Evolutionary conservation across 805 yeast species (phyloP).

Genomic region (Starmerella roubikii): DNA sequence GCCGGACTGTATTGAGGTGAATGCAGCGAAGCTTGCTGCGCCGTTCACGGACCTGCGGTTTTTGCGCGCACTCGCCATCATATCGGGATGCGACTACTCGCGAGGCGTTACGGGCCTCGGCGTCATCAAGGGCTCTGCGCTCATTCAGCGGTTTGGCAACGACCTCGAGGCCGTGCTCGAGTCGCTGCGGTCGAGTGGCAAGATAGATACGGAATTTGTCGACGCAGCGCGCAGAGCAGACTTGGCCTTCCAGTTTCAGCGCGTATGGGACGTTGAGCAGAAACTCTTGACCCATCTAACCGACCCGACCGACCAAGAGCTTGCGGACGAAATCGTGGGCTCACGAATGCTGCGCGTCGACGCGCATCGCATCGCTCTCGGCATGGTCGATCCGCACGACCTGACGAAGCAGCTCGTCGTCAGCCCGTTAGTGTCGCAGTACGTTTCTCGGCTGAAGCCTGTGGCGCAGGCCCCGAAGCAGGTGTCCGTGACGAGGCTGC

Average conservation of each 20-base stretch:
- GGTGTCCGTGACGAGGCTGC: background rate
- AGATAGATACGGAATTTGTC: conserved; percentile 43
- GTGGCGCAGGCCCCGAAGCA: background rate
- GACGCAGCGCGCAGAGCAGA: conserved; percentile 53
- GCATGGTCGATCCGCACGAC: conserved; percentile 12
- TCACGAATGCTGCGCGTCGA: conserved; percentile 2
- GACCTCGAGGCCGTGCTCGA: conserved; percentile 41
- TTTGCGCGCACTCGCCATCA: conserved; percentile 60
- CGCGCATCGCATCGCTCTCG: conserved; percentile 15
- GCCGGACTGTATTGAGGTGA: conserved; percentile 59
- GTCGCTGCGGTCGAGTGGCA: conserved; percentile 48
- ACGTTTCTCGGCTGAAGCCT: conserved; percentile 5
- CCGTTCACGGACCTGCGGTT: conserved; percentile 27
- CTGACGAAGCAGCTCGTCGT: conserved; percentile 3
- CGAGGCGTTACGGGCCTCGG: conserved; percentile 77
- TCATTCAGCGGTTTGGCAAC: conserved; percentile 39
- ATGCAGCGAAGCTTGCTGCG: conserved; percentile 31
- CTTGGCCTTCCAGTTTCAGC: conserved; percentile 68
- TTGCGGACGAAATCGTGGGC: conserved; percentile 11
- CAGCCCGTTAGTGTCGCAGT: conserved; percentile 7
- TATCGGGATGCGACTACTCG: conserved; percentile 96
- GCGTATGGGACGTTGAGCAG: conserved; percentile 62
- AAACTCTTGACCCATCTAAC: conserved; percentile 29
- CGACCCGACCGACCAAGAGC: conserved; percentile 14
- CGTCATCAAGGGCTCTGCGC: conserved; percentile 52